Evolutionary conservation across 805 yeast species (phyloP).

Genomic region (Clavispora santaluciae): DNA sequence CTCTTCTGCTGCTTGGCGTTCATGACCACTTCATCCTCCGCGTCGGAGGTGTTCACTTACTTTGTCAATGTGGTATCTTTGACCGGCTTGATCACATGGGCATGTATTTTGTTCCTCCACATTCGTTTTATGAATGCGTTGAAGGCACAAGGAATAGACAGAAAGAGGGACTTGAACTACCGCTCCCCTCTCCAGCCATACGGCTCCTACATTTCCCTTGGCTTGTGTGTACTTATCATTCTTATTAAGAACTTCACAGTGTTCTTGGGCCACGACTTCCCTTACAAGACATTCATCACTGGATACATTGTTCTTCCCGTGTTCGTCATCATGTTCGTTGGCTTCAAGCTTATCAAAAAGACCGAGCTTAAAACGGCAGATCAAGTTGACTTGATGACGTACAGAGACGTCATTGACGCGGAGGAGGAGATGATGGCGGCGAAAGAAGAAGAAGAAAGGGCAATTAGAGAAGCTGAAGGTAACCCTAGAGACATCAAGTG

Average conservation of each 20-base stretch:
- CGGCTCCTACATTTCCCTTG: conserved; percentile 57
- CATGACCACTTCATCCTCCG: conserved; percentile 57
- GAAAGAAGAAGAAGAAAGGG: conserved; percentile 30
- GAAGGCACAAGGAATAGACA: conserved; percentile 60
- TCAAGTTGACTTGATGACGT: conserved; percentile 60
- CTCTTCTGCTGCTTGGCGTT: conserved; percentile 61
- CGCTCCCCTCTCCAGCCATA: conserved; percentile 66
- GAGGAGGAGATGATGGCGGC: conserved; percentile 41
- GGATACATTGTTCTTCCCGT: conserved; percentile 76
- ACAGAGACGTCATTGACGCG: conserved; percentile 50
- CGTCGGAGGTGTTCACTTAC: conserved; percentile 57
- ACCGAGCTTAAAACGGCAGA: conserved; percentile 45
- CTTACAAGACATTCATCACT: conserved; percentile 63
- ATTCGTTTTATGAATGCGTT: conserved; percentile 61
- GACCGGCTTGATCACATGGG: conserved; percentile 72
- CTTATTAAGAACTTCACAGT: conserved; percentile 64
- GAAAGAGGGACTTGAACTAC: conserved; percentile 49
- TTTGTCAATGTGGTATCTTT: conserved; percentile 75
- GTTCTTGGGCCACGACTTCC: conserved; percentile 47
- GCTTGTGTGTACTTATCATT: conserved; percentile 49
- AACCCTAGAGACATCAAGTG: conserved; percentile 40
- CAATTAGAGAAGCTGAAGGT: conserved; percentile 39
- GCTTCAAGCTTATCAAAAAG: conserved; percentile 54
- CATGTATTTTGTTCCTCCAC: conserved; percentile 63
- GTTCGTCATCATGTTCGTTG: conserved; percentile 48